A percentile compares a stretch with the other conserved stretches of the same genome.
phyloP scores from a whole-genome alignment of 2,329 filamentous ascomycete genomes.

The Colletotrichum sp. region DNA sequence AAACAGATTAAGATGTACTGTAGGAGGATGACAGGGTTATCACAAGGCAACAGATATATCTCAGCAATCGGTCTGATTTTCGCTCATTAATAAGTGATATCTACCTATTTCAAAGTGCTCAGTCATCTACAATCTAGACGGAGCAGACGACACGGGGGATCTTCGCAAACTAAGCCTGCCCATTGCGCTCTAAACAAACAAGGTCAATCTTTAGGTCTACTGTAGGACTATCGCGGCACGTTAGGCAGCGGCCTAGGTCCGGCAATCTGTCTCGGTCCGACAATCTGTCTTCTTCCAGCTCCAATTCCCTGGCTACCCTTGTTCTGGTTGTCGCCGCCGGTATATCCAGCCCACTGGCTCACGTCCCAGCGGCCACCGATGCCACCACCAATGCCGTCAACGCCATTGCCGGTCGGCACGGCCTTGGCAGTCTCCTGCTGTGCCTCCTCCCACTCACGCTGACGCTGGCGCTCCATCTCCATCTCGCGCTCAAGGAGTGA shows the following conservation, averaged over 20 bases:
- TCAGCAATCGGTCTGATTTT: not conserved
- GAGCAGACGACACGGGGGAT: not conserved
- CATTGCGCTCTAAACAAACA: not conserved
- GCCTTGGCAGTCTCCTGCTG: constrained; percentile 69
- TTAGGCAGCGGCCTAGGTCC: constrained; percentile 71
- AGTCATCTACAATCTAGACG: not conserved
- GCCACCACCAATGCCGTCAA: constrained; percentile 71
- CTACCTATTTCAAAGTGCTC: not conserved
- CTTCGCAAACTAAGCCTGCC: not conserved
- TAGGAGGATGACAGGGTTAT: not conserved
- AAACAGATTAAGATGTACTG: not conserved
- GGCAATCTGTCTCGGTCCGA: constrained; percentile 81
- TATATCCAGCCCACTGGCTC: constrained; percentile 76
- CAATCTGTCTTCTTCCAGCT: constrained; percentile 75
- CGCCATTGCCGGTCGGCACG: constrained; percentile 53
- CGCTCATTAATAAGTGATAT: not conserved
- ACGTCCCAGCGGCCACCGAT: constrained; percentile 76
- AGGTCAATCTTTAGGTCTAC: not conserved
- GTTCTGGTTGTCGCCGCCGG: constrained; percentile 78
- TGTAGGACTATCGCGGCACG: not conserved
- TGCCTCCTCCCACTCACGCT: constrained; percentile 80
- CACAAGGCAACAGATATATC: not conserved
- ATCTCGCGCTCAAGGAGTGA: constrained; percentile 80
- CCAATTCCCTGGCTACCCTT: constrained; percentile 69
- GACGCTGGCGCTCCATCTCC: constrained; percentile 78